A percentile compares a stretch with the other conserved stretches of the same genome.
Evolutionary conservation across 805 yeast species (phyloP).

Genomic region (Lachancea lanzarotensis): DNA sequence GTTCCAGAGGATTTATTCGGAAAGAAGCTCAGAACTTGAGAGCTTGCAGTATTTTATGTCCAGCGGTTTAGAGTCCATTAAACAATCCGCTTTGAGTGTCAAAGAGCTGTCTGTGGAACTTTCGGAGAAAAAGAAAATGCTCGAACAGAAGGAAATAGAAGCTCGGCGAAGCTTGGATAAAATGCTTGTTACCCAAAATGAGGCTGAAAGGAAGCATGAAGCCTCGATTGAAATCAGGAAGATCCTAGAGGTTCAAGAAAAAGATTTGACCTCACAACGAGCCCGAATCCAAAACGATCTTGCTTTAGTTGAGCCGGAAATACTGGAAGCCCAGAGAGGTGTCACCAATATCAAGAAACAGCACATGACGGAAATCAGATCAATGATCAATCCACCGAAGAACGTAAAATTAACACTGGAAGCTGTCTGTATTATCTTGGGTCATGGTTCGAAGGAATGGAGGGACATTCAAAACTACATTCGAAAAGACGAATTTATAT

Average conservation of each 20-base stretch:
- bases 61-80: slow-evolving; percentile 65
- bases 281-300: slow-evolving; percentile 54
- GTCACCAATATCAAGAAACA: slow-evolving; percentile 92
- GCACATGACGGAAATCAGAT: slow-evolving; percentile 80
- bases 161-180: slow-evolving; percentile 65
- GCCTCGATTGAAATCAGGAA: slow-evolving; percentile 72
- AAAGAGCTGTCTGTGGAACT: slow-evolving; percentile 50
- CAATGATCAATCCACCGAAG: slow-evolving; percentile 87
- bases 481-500: slow-evolving; percentile 79
- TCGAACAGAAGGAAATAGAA: slow-evolving; percentile 53
- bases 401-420: slow-evolving; percentile 81
- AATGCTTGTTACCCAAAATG: slow-evolving; percentile 81
- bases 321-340: slow-evolving; percentile 75
- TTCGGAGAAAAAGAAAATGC: slow-evolving; percentile 43
- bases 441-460: slow-evolving; percentile 64
- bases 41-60: slow-evolving; percentile 65
- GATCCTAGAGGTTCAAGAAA: slow-evolving; percentile 62
- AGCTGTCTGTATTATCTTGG: slow-evolving; percentile 78
- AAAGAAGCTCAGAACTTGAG: slow-evolving; percentile 46
- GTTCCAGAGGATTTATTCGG: slow-evolving; percentile 39
- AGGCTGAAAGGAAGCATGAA: slow-evolving; percentile 84
- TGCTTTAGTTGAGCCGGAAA: slow-evolving; percentile 77
- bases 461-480: slow-evolving; percentile 75
- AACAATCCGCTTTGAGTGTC: slow-evolving; percentile 72
- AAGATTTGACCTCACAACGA: slow-evolving; percentile 48